Conservation (phyloP, 169 alveolate species). For the Cryptosporidium meleagridis region DNA sequence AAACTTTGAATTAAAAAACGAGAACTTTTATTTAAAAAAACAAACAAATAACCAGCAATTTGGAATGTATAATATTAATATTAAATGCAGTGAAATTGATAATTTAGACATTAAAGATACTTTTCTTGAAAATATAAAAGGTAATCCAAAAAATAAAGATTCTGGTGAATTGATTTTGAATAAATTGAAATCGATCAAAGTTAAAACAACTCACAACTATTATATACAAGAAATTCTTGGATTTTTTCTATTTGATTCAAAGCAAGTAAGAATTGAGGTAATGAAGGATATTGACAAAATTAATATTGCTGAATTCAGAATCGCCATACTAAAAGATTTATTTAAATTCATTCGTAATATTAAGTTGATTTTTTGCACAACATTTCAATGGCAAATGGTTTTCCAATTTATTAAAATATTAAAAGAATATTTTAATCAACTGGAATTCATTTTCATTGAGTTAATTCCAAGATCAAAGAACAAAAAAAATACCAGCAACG, state of each 20-base stretch:
- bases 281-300: slow-evolving; percentile 15
- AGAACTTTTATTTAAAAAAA: slow-evolving; percentile 2
- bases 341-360: slow-evolving; percentile 20
- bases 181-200: neutral
- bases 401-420: slow-evolving; percentile 31
- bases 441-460: slow-evolving; percentile 19
- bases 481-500: neutral
- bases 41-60: neutral
- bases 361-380: slow-evolving; percentile 9
- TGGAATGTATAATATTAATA: slow-evolving; percentile 9
- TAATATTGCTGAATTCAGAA: slow-evolving; percentile 16
- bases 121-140: neutral
- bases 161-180: neutral
- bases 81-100: slow-evolving; percentile 1
- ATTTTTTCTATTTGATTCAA: slow-evolving; percentile 24
- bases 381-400: slow-evolving; percentile 36
- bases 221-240: slow-evolving; percentile 52
- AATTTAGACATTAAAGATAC: neutral
- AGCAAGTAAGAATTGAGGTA: slow-evolving; percentile 50
- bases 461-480: slow-evolving; percentile 33
- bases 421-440: slow-evolving; percentile 52
- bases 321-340: slow-evolving; percentile 11
- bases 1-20: slow-evolving; percentile 29
- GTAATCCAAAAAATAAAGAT: neutral
- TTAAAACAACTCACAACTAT: slow-evolving; percentile 25